Evolutionary conservation across 257 asterid genomes (phyloP).

Genomic region (Solanum sejunctum): DNA sequence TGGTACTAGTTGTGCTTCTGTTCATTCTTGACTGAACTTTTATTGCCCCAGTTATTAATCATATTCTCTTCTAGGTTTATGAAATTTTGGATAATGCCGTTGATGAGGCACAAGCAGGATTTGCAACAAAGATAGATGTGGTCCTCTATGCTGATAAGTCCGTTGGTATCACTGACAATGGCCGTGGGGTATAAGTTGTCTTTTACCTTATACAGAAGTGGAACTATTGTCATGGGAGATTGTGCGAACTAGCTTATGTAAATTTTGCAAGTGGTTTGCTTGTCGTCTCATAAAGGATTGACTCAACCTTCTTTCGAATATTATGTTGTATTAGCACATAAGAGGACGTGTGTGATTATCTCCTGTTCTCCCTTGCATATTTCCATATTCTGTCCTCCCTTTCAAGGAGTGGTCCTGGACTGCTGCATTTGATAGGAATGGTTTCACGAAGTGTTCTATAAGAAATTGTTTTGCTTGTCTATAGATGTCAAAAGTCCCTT

Average conservation of each 20-base stretch:
- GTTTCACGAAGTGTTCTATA: neutral
- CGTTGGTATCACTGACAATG: conserved; percentile 84
- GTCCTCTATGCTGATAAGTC: conserved; percentile 67
- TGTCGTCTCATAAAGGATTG: neutral
- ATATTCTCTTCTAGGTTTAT: conserved; percentile 38
- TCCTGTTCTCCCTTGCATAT: neutral
- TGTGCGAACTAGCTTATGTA: neutral
- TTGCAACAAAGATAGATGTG: conserved; percentile 76
- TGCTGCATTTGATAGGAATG: neutral
- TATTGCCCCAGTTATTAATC: neutral
- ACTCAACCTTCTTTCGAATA: neutral
- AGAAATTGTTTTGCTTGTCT: neutral
- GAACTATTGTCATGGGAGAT: neutral
- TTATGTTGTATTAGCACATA: neutral
- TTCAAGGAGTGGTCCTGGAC: neutral
- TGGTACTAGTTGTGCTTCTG: conserved; percentile 2
- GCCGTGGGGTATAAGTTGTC: conserved; percentile 82
- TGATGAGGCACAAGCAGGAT: conserved; percentile 97
- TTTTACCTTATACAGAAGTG: neutral
- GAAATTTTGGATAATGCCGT: conserved; percentile 97
- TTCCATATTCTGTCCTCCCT: neutral
- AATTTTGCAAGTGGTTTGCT: neutral
- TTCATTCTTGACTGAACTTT: neutral
- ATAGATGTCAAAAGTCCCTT: neutral
- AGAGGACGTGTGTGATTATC: neutral